Conservation (phyloP, 768 basidiomycete genomes). For the Rhizopogon sp. region DNA sequence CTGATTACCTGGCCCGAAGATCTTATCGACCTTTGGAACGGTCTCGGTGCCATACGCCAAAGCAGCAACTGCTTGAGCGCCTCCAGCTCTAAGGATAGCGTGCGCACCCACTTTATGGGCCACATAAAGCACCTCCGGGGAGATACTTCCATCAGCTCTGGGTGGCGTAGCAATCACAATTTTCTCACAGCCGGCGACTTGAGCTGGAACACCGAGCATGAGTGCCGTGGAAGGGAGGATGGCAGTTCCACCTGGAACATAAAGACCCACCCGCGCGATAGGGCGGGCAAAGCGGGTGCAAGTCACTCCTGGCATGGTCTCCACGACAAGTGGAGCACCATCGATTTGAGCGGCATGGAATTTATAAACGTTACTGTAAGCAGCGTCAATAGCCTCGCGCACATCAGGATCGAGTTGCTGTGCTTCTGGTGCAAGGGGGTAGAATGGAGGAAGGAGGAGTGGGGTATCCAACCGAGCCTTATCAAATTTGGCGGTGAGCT, state of each 20-base stretch:
- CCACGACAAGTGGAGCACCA: conserved; percentile 66
- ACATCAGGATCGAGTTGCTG: conserved; percentile 62
- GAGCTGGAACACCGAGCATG: conserved; percentile 97
- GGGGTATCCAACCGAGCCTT: conserved; percentile 66
- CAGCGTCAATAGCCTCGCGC: conserved; percentile 78
- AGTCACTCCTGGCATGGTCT: conserved; percentile 97
- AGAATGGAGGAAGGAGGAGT: conserved; percentile 76
- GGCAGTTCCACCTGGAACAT: conserved; percentile 97
- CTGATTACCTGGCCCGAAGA: conserved; percentile 98
- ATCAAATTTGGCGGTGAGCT: conserved; percentile 93
- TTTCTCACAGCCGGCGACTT: conserved; percentile 90
- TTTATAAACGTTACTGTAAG: conserved; percentile 86
- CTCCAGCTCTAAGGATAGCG: conserved; percentile 89
- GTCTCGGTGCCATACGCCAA: conserved; percentile 95
- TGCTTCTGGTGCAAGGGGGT: conserved; percentile 35
- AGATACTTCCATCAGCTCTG: conserved; percentile 84
- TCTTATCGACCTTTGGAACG: conserved; percentile 98
- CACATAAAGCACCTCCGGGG: conserved; percentile 97
- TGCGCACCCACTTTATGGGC: conserved; percentile 88
- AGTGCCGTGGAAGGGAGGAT: conserved; percentile 94
- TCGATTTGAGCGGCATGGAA: conserved; percentile 91
- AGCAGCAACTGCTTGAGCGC: conserved; percentile 93
- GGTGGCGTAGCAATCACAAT: conserved; percentile 97
- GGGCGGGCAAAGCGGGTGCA: conserved; percentile 94
- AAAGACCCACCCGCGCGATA: conserved; percentile 93